A percentile compares a stretch with the other conserved stretches of the same genome.
Evolutionary conservation across 148 eudicot genomes (phyloP).

Genomic region (Vaccinium vitisidaea): DNA sequence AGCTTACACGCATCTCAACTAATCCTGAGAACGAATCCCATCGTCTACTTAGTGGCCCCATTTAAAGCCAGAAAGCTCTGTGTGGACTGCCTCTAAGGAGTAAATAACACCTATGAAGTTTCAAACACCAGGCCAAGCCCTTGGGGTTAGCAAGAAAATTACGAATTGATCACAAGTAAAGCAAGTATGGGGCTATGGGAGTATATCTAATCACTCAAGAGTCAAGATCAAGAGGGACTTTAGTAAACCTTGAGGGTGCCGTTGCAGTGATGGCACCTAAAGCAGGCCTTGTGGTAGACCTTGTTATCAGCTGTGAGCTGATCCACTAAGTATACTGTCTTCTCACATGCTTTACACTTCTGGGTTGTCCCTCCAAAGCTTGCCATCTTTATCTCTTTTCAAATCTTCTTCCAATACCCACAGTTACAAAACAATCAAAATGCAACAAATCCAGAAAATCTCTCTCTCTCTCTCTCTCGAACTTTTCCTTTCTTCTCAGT

Average conservation of each 20-base stretch:
- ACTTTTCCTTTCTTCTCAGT: too few species aligned
- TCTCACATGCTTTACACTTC: conserved; percentile 88
- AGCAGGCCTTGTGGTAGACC: conserved; percentile 79
- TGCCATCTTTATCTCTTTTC: conserved; percentile 41
- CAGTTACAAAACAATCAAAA: not conserved
- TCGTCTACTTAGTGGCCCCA: too few species aligned
- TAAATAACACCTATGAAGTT: too few species aligned
- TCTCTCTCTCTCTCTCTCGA: conserved; percentile 8
- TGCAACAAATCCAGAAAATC: not conserved
- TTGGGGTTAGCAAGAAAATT: too few species aligned
- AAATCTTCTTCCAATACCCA: conserved; percentile 8
- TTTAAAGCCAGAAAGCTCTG: too few species aligned
- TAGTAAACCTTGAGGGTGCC: conserved; percentile 72
- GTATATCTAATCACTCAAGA: too few species aligned
- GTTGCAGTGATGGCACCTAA: conserved; percentile 91
- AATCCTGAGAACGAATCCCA: too few species aligned
- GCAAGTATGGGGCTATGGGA: too few species aligned
- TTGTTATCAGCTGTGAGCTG: conserved; percentile 77
- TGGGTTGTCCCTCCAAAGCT: conserved; percentile 85
- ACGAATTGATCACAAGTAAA: not conserved
- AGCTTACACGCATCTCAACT: too few species aligned
- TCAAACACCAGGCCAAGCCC: too few species aligned
- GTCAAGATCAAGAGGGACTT: not conserved
- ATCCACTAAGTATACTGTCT: conserved; percentile 89
- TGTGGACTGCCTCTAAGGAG: too few species aligned